A percentile compares a stretch with the other conserved stretches of the same genome.
phyloP scores from a whole-genome alignment of 2,329 filamentous ascomycete genomes.

The Beauveria scarabaeidicola region DNA sequence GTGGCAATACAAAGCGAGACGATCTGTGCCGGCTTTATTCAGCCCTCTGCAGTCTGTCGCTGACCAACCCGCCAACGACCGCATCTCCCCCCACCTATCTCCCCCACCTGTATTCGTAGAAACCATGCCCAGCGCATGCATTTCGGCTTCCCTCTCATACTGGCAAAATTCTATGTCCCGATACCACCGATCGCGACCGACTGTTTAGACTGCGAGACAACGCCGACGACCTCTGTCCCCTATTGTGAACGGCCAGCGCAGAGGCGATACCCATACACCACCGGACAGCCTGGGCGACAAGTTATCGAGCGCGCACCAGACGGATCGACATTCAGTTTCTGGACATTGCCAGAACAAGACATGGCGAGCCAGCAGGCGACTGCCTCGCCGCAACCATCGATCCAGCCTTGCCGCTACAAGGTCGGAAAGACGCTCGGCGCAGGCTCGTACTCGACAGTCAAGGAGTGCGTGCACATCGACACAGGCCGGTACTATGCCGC shows the following conservation, averaged over 20 bases:
- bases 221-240: not conserved
- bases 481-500: constrained; percentile 97
- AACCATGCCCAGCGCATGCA: not conserved
- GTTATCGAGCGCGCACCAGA: not conserved
- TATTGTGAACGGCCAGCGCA: not conserved
- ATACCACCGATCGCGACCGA: no score
- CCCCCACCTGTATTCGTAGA: not conserved
- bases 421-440: constrained; percentile 96
- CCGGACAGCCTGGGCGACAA: not conserved
- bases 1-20: not conserved
- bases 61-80: not conserved
- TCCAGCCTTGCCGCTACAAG: constrained; percentile 96
- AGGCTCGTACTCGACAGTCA: constrained; percentile 95
- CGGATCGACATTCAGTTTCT: not conserved
- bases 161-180: not conserved
- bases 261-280: not conserved
- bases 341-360: not conserved
- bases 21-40: not conserved
- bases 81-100: not conserved
- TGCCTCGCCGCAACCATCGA: constrained; percentile 43
- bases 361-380: constrained; percentile 21
- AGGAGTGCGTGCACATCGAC: constrained; percentile 97
- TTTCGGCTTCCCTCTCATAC: not conserved
- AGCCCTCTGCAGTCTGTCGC: not conserved
- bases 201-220: not conserved